A percentile compares a stretch with the other conserved stretches of the same genome.
These are phyloP conservation scores for Davidsoniella neocaledoniae DNA, from an alignment of 2,329 filamentous ascomycete species.

Conservation along the genomic window DNA sequence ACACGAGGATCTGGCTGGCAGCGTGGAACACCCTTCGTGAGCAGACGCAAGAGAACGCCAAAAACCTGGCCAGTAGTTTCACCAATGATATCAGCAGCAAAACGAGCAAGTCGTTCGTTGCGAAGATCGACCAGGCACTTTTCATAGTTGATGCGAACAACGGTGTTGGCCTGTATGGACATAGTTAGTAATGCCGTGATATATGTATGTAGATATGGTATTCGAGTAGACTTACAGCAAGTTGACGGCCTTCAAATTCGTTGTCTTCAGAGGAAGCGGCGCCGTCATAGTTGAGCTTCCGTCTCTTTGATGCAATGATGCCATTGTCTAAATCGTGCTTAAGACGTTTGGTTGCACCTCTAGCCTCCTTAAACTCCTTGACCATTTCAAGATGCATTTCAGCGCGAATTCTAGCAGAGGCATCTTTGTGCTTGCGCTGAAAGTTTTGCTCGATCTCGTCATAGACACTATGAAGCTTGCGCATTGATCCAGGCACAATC, in stretches of 20 bases:
- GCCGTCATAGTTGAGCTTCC: conserved; percentile 35
- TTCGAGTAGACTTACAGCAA: conserved; percentile 31
- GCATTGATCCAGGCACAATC: conserved; percentile 38
- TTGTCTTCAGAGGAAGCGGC: conserved; percentile 19
- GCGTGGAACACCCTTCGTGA: conserved; percentile 51
- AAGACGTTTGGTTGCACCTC: conserved; percentile 32
- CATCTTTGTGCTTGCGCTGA: conserved; percentile 30
- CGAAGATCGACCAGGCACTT: conserved; percentile 72
- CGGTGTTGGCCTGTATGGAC: conserved; percentile 43
- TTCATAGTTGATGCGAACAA: conserved; percentile 69
- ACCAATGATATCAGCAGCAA: conserved; percentile 55
- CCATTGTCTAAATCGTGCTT: conserved; percentile 34
- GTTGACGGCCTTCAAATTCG: conserved; percentile 26
- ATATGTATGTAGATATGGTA: not conserved
- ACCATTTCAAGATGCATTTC: conserved; percentile 42
- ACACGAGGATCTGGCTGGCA: conserved; percentile 45
- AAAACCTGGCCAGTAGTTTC: conserved; percentile 65
- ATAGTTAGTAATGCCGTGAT: conserved; percentile 16
- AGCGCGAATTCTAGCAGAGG: conserved; percentile 43
- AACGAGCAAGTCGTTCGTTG: conserved; percentile 57
- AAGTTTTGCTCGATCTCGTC: conserved; percentile 47
- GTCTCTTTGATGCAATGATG: conserved; percentile 29
- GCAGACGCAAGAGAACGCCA: conserved; percentile 48
- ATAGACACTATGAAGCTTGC: conserved; percentile 42
- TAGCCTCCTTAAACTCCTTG: conserved; percentile 34